Conservation (phyloP, 176 grass and related monocot species). For the Saccharum officinarum region DNA sequence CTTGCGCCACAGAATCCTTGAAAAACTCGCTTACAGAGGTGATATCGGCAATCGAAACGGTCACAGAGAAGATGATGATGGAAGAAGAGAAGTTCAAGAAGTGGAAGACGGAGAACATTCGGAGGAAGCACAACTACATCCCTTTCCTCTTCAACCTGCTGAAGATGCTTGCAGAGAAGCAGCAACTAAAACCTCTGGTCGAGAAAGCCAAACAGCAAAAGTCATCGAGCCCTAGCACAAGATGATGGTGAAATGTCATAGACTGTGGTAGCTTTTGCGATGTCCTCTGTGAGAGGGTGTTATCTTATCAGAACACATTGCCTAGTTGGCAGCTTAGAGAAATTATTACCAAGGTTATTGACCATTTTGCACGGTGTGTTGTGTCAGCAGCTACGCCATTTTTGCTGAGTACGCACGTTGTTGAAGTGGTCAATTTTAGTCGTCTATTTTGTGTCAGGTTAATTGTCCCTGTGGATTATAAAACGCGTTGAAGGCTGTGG, state of each 20-base stretch:
- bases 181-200: slow-evolving; percentile 79
- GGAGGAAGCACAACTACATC: slow-evolving; percentile 99
- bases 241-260: not conserved
- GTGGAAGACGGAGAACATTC: slow-evolving; percentile 88
- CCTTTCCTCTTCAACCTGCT: slow-evolving; percentile 94
- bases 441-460: slow-evolving; percentile 15
- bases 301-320: slow-evolving; percentile 21
- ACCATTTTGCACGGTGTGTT: slow-evolving; percentile 24
- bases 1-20: slow-evolving; percentile 12
- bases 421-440: slow-evolving; percentile 20
- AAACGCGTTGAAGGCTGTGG: not conserved
- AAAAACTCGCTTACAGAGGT: slow-evolving; percentile 58
- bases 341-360: slow-evolving; percentile 20
- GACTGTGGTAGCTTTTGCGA: not conserved
- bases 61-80: slow-evolving; percentile 78
- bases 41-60: slow-evolving; percentile 52
- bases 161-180: slow-evolving; percentile 90
- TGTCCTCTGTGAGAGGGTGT: slow-evolving; percentile 1
- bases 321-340: slow-evolving; percentile 31
- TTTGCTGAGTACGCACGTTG: not conserved
- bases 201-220: slow-evolving; percentile 77
- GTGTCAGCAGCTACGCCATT: not conserved
- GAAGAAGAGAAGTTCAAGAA: slow-evolving; percentile 99
- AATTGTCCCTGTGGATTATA: not conserved
- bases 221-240: slow-evolving; percentile 35